phyloP scores from a whole-genome alignment of 2,329 filamentous ascomycete species.

The Ascosphaera pollenicola region DNA sequence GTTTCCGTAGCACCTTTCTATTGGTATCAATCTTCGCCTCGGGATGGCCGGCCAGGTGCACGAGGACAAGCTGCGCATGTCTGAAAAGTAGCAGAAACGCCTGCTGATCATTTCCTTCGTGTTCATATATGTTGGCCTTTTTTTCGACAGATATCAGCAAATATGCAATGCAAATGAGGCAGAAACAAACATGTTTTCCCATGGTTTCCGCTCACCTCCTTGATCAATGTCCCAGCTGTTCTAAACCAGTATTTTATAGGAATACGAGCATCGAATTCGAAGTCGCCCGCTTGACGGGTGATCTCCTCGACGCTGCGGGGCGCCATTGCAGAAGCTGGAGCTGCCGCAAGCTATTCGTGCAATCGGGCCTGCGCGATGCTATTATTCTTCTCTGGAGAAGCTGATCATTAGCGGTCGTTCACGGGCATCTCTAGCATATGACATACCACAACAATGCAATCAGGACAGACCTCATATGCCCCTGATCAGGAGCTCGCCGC shows the following conservation, averaged over 20 bases:
- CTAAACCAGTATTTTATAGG: conserved; percentile 63
- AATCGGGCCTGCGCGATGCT: background rate
- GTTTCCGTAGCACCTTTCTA: conserved; percentile 29
- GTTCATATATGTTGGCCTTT: conserved; percentile 65
- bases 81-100: conserved; percentile 83
- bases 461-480: too few relatives aligned
- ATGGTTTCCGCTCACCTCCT: conserved; percentile 62
- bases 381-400: too few relatives aligned
- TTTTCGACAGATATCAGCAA: conserved; percentile 6
- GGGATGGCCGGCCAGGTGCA: conserved; percentile 54
- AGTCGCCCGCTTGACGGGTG: conserved; percentile 50
- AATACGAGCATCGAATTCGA: conserved; percentile 58
- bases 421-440: too few relatives aligned
- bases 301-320: conserved; percentile 63
- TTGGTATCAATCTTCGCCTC: conserved; percentile 44
- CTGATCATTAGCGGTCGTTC: too few relatives aligned
- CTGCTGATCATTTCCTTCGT: conserved; percentile 66
- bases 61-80: conserved; percentile 64
- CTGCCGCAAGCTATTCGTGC: background rate
- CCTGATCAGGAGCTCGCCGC: too few relatives aligned
- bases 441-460: too few relatives aligned
- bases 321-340: conserved; percentile 8
- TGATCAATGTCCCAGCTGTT: conserved; percentile 54
- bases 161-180: background rate
- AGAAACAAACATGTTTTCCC: conserved; percentile 1